Evolutionary conservation across 805 yeast species (phyloP).

Genomic region (Kodamaea hsintzibuensis): DNA sequence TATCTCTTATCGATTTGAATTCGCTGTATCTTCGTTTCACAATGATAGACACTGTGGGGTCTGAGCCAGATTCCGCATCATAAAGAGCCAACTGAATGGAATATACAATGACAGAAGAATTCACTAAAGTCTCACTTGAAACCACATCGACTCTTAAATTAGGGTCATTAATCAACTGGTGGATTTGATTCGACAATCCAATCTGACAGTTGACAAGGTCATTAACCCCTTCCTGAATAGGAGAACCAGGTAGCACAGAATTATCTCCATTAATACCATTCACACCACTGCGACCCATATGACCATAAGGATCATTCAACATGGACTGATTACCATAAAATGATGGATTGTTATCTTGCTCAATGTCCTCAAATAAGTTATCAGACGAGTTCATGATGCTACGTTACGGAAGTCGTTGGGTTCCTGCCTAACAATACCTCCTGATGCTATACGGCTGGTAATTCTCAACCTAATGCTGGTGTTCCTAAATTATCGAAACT

Average conservation of each 20-base stretch:
- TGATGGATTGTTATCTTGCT: conserved; percentile 48
- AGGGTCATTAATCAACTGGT: conserved; percentile 28
- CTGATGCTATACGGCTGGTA: not conserved
- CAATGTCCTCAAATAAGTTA: conserved; percentile 38
- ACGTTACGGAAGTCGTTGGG: not conserved
- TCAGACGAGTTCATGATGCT: conserved; percentile 13
- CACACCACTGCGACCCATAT: conserved; percentile 6
- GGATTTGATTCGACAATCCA: conserved; percentile 32
- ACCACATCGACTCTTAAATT: conserved; percentile 31
- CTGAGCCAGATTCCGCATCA: not conserved
- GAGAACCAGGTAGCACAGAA: not conserved
- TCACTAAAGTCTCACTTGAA: conserved; percentile 35
- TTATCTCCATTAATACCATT: conserved; percentile 1
- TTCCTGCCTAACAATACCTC: not conserved
- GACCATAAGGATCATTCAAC: conserved; percentile 28
- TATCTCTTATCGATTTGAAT: conserved; percentile 44
- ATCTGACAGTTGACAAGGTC: conserved; percentile 31
- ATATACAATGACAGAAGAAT: conserved; percentile 40
- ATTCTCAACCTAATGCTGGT: not conserved
- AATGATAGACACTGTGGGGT: conserved; percentile 20
- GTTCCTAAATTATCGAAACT: not conserved
- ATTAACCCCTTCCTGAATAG: conserved; percentile 9
- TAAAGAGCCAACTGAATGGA: conserved; percentile 29
- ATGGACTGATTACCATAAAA: conserved; percentile 37
- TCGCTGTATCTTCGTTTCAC: conserved; percentile 46